Percentiles rank a stretch among this genome's conserved stretches.
Conservation (phyloP, 805 yeast genomes). For the Starmerella bombicola region DNA sequence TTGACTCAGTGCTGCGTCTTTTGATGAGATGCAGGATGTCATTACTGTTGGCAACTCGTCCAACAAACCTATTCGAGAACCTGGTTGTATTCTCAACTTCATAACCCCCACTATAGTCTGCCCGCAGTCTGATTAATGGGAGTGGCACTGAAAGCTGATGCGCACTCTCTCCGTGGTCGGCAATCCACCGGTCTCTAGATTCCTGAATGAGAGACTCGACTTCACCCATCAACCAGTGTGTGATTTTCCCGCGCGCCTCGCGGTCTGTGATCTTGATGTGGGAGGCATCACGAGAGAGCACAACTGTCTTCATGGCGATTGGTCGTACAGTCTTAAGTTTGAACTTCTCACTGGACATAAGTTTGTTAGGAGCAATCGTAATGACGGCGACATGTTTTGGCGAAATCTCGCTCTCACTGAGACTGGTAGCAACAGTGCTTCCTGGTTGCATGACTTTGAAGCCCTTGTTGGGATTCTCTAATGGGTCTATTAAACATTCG, state of each 20-base stretch:
- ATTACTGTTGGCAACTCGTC: constrained; percentile 79
- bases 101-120: constrained; percentile 81
- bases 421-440: constrained; percentile 82
- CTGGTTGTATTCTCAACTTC: constrained; percentile 85
- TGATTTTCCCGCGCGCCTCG: constrained; percentile 37
- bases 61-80: constrained; percentile 82
- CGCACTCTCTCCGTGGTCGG: constrained; percentile 21
- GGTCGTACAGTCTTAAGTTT: constrained; percentile 66
- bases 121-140: constrained; percentile 70
- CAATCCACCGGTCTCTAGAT: constrained; percentile 43
- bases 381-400: constrained; percentile 64
- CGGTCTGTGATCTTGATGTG: constrained; percentile 38
- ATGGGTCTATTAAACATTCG: constrained; percentile 70
- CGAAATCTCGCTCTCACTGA: constrained; percentile 71
- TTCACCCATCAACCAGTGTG: constrained; percentile 44
- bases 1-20: constrained; percentile 25
- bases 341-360: constrained; percentile 47
- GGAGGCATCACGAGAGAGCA: constrained; percentile 32
- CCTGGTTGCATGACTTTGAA: constrained; percentile 86
- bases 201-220: constrained; percentile 55
- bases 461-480: constrained; percentile 39
- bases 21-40: constrained; percentile 65
- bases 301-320: constrained; percentile 57
- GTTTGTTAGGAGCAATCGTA: constrained; percentile 42
- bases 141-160: constrained; percentile 34